Evolutionary conservation across 148 eudicot genomes (phyloP), one percentile per base, ranked within the genome.

Genomic region (Silene conica): DNA sequence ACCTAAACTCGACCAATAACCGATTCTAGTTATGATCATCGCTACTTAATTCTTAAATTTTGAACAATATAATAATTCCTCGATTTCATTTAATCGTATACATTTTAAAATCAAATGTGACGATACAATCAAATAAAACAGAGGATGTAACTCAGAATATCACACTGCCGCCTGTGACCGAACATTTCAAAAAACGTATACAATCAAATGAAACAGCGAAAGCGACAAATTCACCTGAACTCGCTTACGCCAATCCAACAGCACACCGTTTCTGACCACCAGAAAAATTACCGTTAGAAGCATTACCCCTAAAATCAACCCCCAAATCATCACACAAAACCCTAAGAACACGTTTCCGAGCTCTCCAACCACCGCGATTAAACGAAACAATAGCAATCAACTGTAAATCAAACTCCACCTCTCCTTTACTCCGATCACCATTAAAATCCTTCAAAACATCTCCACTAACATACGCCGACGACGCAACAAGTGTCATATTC

Each of bases 361-460:
- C 87, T 71, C 88, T 68, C 97, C 97, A 92, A 15, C 75, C 78
- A 34, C 88, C 89, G 0, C 90, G 83, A 73, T 82, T 86, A 34
- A 86, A 89, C 79, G 83, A 74, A 43, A 85, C 89, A 38, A 80
- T 10, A 2, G 86, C 87, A 18, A 81, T 13, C 76, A 89, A 52
- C 63, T 80, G 84, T 16, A 88, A 62, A 73, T 83, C 79, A 59
- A 89, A 88, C 0, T 14, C 46, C 14, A 89, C 86, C 5, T 14
- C 80, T 12, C 88, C 88, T 18, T 64, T 73, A 1, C 26, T 6
- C 38, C 83, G 74, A 16, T 92, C 88, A 2, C 59, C 77, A 20
- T 73, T 75, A 4, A 91, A 76, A 6, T 62, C 80, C 28, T 67
- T 71, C 11, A 63, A 76, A 9, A 61, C 78, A 22, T 56, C 4